Conservation (phyloP, 2,329 filamentous ascomycete species). For the Colletotrichum destructivum region DNA sequence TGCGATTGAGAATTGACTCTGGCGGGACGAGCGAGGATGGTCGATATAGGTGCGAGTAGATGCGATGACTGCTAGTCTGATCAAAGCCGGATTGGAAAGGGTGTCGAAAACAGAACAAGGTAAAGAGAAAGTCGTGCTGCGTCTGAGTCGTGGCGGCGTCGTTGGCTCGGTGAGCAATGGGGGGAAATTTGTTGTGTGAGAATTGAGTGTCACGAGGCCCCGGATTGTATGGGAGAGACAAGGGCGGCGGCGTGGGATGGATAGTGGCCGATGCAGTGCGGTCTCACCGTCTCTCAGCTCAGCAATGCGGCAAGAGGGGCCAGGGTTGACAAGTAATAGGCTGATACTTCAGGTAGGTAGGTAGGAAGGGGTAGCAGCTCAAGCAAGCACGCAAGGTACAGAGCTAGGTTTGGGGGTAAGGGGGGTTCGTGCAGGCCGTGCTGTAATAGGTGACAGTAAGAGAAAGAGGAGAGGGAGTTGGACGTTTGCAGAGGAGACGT, state of each 20-base stretch:
- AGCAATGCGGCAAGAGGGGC: conserved; percentile 25
- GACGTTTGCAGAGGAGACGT: conserved; percentile 2
- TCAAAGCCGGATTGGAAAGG: conserved; percentile 5
- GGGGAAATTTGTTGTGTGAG: conserved; percentile 38
- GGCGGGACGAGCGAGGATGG: background rate
- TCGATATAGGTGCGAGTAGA: background rate
- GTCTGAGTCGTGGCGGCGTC: conserved; percentile 27
- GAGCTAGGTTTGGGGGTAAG: background rate
- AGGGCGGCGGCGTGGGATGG: conserved; percentile 35
- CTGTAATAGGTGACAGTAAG: conserved; percentile 5
- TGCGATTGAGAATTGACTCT: conserved; percentile 21
- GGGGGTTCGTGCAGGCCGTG: no score
- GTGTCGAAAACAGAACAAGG: background rate
- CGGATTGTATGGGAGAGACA: conserved; percentile 29
- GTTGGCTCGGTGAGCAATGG: conserved; percentile 31
- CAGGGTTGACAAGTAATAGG: conserved; percentile 6
- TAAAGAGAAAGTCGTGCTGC: conserved; percentile 8
- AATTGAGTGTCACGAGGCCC: conserved; percentile 36
- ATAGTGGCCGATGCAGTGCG: conserved; percentile 32
- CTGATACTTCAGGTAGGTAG: background rate
- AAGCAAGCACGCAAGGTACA: conserved; percentile 22
- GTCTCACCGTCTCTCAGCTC: conserved; percentile 7
- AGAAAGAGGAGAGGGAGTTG: background rate
- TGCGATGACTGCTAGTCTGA: background rate
- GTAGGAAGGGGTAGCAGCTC: conserved; percentile 15